phyloP scores from a whole-genome alignment of 345 rosid species.

The Brassica juncea region DNA sequence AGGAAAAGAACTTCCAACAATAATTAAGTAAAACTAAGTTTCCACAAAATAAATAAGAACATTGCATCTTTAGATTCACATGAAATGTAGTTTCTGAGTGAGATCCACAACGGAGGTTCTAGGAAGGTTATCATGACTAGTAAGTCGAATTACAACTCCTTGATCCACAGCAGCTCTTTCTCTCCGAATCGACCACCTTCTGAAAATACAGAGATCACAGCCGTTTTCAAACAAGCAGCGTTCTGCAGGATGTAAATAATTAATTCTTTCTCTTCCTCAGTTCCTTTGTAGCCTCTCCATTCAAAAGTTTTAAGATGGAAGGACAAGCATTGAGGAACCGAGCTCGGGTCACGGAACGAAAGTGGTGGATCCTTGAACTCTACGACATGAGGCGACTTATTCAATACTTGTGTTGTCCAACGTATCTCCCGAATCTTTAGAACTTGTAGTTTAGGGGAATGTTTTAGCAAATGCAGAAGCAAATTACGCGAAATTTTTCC shows the following conservation, averaged over 20 bases:
- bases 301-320: not conserved
- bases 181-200: not conserved
- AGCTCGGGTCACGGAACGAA: not conserved
- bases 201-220: constrained; percentile 7
- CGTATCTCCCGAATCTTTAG: not conserved
- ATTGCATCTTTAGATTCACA: not conserved
- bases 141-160: constrained; percentile 8
- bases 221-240: constrained; percentile 3
- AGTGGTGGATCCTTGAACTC: not conserved
- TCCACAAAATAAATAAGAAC: not conserved
- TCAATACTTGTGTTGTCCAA: not conserved
- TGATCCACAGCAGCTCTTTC: not conserved
- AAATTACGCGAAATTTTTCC: not conserved
- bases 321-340: constrained; percentile 2
- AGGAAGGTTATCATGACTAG: not conserved
- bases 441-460: not conserved
- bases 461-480: not conserved
- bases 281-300: not conserved
- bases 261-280: not conserved
- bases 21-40: not conserved
- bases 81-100: not conserved
- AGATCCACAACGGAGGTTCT: not conserved
- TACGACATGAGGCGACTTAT: not conserved
- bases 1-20: not conserved
- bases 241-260: not conserved